Conservation (phyloP, 2,329 filamentous ascomycete genomes). For the Plenodomus tracheiphilus region DNA sequence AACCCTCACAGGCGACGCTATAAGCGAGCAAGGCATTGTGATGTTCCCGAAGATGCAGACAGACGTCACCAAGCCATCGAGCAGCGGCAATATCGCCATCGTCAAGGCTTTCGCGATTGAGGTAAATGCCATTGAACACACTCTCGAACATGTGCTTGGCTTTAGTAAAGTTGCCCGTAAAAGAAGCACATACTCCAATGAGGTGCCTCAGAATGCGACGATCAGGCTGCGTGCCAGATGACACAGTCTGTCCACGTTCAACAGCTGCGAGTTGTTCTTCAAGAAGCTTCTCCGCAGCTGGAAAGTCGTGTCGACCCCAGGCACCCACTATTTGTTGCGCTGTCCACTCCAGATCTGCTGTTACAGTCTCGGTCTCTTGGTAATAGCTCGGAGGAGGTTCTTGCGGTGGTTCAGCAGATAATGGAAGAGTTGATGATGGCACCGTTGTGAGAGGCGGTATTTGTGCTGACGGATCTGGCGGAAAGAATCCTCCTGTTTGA, state of each 20-base stretch:
- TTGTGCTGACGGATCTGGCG: neutral
- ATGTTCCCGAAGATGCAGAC: constrained; percentile 32
- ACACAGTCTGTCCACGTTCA: constrained; percentile 26
- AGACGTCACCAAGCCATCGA: constrained; percentile 39
- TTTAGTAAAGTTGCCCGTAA: constrained; percentile 29
- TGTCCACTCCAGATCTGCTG: constrained; percentile 22
- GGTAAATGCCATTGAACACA: constrained; percentile 27
- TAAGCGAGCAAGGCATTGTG: constrained; percentile 34
- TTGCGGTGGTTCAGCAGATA: neutral
- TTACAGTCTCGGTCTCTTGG: constrained; percentile 5
- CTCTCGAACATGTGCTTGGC: constrained; percentile 36
- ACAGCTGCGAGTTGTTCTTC: constrained; percentile 32
- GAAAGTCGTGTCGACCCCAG: constrained; percentile 27
- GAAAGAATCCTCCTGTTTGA: neutral
- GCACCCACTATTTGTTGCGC: constrained; percentile 22
- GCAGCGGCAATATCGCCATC: constrained; percentile 40
- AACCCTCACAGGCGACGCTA: constrained; percentile 33
- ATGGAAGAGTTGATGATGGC: neutral
- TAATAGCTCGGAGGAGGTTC: constrained; percentile 9
- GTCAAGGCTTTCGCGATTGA: constrained; percentile 23
- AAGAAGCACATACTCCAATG: constrained; percentile 32
- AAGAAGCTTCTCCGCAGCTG: constrained; percentile 19
- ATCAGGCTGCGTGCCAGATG: constrained; percentile 26
- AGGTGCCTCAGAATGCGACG: constrained; percentile 30
- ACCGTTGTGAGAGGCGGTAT: neutral